Base-by-base conservation (phyloP, 2,329 filamentous ascomycete genomes). In the Fonsecaea erecta region DNA sequence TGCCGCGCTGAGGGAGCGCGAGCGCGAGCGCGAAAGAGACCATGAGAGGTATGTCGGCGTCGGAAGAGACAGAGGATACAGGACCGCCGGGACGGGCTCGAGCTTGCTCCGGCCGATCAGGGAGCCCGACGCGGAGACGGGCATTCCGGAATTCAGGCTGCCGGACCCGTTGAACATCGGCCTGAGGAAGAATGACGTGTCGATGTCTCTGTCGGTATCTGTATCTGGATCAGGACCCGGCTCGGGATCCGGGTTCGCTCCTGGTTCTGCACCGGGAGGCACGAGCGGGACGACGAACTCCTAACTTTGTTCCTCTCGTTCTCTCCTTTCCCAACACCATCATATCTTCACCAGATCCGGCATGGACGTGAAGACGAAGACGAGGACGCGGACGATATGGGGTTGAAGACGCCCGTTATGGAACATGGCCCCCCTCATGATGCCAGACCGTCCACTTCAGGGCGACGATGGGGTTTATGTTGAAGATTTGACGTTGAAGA, bases 61-160 rank as follows among this genome's bases (percentile, higher is more conserved):
- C 11, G 55, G 43, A 40, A 18, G 46, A 14, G 54, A 34, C 12
- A 43, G 66, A 24, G 63, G 60, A 43, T 55, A 30, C 37, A 59
- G 58, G 7, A 56, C 55, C 18, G 64, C 65, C 21, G 64, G 62
- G 14, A 71, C 66, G 18, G 67, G 66, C n/a, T 70, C 68, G 26
- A 71, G 65, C 58, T 48, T 72, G 43, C 64, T 72, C n/a, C 46
- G 66, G 40, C 70, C 70, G 5, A 63, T 71, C 18, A 52, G 60
- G 5, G 70, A 70, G 46, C 55, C 61, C 8, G 65, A 51, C 24
- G n/a, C 53, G 3, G 68, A 66, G 48, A 60, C 61, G 9, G 54
- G 56, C 21, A 71, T 72, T 43, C 70, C 70, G 12, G 69, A 71
- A 24, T 68, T 72, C 52, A 67, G 66, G 24, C 51, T 72, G 34